Percentiles rank a stretch among this genome's conserved stretches.
These are phyloP conservation scores for Hypericum androsaemum DNA, from an alignment of 345 rosid species.

Conservation along the genomic window DNA sequence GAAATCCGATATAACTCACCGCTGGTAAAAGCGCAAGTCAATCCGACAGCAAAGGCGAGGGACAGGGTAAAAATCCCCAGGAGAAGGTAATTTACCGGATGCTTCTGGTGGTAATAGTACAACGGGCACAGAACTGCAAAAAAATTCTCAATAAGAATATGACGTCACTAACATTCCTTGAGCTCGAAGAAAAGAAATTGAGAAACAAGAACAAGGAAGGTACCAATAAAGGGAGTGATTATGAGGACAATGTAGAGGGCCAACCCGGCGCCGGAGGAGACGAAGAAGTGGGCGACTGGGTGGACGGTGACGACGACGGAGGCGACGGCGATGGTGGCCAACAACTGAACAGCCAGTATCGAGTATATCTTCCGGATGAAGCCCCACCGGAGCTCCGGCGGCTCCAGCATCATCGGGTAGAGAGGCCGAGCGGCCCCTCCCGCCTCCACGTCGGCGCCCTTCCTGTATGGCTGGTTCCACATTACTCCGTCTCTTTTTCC, in stretches of 20 bases:
- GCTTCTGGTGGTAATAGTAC: not conserved
- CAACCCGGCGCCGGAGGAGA: conserved; percentile 12
- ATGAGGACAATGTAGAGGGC: not conserved
- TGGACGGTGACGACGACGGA: not conserved
- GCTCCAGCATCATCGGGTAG: conserved; percentile 81
- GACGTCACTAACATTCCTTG: not conserved
- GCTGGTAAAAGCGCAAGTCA: not conserved
- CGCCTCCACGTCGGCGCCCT: conserved; percentile 50
- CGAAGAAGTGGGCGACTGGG: not conserved
- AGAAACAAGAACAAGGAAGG: not conserved
- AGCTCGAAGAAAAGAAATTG: not conserved
- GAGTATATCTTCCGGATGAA: not conserved
- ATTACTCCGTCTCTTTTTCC: conserved; percentile 16
- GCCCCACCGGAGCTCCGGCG: conserved; percentile 30
- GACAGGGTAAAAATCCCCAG: not conserved
- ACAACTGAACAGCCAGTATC: not conserved
- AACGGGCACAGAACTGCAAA: not conserved
- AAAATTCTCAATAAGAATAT: no score
- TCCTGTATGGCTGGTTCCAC: conserved; percentile 43
- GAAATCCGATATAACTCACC: not conserved
- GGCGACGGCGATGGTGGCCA: not conserved
- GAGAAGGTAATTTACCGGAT: not conserved
- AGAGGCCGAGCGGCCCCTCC: conserved; percentile 43
- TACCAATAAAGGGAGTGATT: not conserved
- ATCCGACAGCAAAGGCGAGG: not conserved